Conservation (phyloP, 2,329 filamentous ascomycete genomes). For the Fusarium sp. region DNA sequence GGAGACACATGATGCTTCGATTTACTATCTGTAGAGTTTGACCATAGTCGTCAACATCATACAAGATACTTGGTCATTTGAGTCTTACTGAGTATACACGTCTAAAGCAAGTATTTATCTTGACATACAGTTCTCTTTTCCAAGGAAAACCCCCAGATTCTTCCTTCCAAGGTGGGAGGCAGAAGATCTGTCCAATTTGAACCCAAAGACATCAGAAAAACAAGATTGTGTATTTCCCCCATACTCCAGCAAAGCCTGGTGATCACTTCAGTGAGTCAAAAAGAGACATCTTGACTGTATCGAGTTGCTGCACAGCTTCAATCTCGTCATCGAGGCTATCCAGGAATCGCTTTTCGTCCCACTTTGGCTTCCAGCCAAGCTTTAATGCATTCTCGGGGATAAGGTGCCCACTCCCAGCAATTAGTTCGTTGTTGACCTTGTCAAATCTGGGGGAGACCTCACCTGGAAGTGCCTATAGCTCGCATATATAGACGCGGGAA, state of each 20-base stretch:
- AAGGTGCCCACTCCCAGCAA: not conserved
- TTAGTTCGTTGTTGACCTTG: not conserved
- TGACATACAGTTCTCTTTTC: not conserved
- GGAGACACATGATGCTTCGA: not conserved
- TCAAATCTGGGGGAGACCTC: not conserved
- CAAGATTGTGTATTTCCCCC: not conserved
- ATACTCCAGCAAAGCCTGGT: not conserved
- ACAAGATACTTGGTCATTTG: not conserved
- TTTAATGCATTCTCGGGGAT: conserved; percentile 4
- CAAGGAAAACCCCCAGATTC: not conserved
- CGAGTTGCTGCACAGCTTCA: conserved; percentile 17
- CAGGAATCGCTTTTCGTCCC: conserved; percentile 16
- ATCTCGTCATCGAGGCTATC: conserved; percentile 17
- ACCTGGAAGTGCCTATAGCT: conserved; percentile 25
- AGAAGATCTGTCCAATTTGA: not conserved
- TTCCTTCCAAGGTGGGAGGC: not conserved
- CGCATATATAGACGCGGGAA: conserved; percentile 41
- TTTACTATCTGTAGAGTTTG: not conserved
- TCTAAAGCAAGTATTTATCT: not conserved
- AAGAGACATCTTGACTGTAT: conserved; percentile 25
- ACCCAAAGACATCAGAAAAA: not conserved
- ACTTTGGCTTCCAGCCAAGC: conserved; percentile 27
- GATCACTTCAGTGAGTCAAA: conserved; percentile 10
- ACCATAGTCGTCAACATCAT: not conserved
- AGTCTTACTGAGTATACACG: not conserved